Evolutionary conservation across 768 basidiomycete genomes (phyloP), one percentile per base, ranked within the genome.

Genomic region (Russula griseocarnosa): DNA sequence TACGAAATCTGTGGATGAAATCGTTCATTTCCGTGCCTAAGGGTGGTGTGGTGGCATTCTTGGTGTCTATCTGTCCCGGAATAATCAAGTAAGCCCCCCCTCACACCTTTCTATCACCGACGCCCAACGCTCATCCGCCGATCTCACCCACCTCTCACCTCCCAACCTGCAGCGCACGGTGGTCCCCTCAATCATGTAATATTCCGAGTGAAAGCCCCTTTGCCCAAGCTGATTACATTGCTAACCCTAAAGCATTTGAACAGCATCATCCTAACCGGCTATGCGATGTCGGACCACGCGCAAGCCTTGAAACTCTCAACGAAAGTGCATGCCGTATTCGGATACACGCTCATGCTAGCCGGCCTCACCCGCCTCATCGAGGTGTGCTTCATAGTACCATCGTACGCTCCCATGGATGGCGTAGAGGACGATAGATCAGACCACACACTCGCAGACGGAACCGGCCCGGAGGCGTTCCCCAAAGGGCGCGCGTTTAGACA

Each of bases 31-130:
- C 32, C n/a, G 49, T 50, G 20, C 51, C 60, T 46, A 90, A 46
- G 88, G 93, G 95, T 95, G 92, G 92, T 81, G 88, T 18, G 95
- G 95, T 59, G 95, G 95, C 22, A 77, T 86, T n/a, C 77, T 98
- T 5, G 95, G 94, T 2, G 87, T 97, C 56, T 87, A 86, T 71
- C 81, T 96, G 14, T 80, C 90, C 2, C 80, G 89, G 60, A 87
- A 87, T 62, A 89, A 90, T 67, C 88, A 88, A 75, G 88, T 85
- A 65, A 59, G 79, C 22, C 16, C 38, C 50, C 52, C 16, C 59
- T 56, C 59, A 44, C 10, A 55, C 54, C 58, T 51, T 62, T 36
- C 20, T 24, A 55, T 49, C 47, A 24, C 47, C 7, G 65, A 65
- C 30, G 28, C 44, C 3, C 20, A 46, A 7, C 32, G 57, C 32